Percentiles rank a stretch among this genome's conserved stretches.
These are phyloP conservation scores for Globisporangium parvum DNA, from an alignment of 352 stramenopile genomes.

Conservation along the genomic window DNA sequence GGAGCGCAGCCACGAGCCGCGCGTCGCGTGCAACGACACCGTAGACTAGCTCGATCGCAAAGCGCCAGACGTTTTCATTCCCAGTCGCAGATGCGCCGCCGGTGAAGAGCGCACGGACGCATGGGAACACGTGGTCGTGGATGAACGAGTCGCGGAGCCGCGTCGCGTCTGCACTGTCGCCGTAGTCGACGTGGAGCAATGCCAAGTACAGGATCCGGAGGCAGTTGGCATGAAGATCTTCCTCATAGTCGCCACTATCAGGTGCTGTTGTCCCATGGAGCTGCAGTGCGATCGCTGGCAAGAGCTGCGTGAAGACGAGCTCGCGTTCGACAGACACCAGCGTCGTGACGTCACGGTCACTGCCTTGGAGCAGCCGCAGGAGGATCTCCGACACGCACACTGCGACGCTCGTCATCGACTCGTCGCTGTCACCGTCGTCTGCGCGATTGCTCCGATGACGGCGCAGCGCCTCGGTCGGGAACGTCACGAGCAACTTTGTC, in stretches of 20 bases:
- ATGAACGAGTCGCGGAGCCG: conserved; percentile 29
- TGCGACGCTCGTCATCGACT: conserved; percentile 16
- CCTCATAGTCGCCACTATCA: conserved; percentile 4
- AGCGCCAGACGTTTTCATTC: conserved; percentile 44
- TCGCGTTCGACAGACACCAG: conserved; percentile 41
- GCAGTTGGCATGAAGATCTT: conserved; percentile 32
- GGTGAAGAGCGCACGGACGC: conserved; percentile 22
- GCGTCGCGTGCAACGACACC: conserved; percentile 31
- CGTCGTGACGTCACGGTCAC: conserved; percentile 22
- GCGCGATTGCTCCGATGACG: conserved; percentile 5
- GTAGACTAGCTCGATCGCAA: conserved; percentile 43
- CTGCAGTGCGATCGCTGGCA: conserved; percentile 38
- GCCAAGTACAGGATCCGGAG: conserved; percentile 44
- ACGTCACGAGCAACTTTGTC: conserved; percentile 50
- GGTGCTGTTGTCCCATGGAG: conserved; percentile 1
- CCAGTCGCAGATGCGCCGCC: not conserved
- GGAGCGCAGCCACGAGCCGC: conserved; percentile 18
- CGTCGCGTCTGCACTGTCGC: conserved; percentile 7
- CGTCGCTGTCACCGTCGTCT: not conserved
- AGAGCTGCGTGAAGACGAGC: conserved; percentile 41
- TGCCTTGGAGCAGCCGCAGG: conserved; percentile 38
- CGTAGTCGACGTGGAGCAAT: conserved; percentile 41
- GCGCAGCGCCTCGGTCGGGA: conserved; percentile 32
- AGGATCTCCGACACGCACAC: conserved; percentile 38
- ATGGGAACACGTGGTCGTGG: conserved; percentile 37